A percentile compares a stretch with the other conserved stretches of the same genome.
Conservation (phyloP, 805 yeast species). For the Metschnikowia chrysomelidarum region DNA sequence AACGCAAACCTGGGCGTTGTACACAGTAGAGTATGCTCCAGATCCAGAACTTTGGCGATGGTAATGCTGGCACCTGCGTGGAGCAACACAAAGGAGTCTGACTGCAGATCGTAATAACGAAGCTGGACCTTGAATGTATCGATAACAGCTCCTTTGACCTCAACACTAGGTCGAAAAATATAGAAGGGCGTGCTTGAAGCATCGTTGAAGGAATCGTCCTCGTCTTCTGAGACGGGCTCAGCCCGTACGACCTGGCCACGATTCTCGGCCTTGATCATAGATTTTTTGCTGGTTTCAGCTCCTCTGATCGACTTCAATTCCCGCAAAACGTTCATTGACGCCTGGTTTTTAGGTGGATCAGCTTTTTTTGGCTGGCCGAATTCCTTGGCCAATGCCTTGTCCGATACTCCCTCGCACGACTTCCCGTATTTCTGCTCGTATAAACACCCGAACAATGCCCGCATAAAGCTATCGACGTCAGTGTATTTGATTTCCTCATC, state of each 20-base stretch:
- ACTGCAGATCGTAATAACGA: conserved; percentile 54
- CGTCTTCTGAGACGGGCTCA: no score
- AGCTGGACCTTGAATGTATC: conserved; percentile 37
- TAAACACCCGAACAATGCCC: conserved; percentile 61
- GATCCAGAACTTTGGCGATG: conserved; percentile 34
- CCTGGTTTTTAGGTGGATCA: background rate
- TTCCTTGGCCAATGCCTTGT: conserved; percentile 20
- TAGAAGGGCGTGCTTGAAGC: conserved; percentile 18
- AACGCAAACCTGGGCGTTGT: conserved; percentile 10
- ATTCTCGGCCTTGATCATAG: no score
- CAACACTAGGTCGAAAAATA: conserved; percentile 8
- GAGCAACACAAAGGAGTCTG: conserved; percentile 47
- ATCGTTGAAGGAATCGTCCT: conserved; percentile 19
- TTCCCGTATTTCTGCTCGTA: conserved; percentile 72
- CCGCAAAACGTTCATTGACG: conserved; percentile 6
- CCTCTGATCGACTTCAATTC: conserved; percentile 24
- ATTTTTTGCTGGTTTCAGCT: conserved; percentile 12
- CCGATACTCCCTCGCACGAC: conserved; percentile 45
- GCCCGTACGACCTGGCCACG: no score
- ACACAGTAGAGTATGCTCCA: conserved; percentile 51
- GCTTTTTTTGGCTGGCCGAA: conserved; percentile 6
- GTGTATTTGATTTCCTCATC: conserved; percentile 55
- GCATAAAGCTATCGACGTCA: conserved; percentile 62
- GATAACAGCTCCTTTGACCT: conserved; percentile 20
- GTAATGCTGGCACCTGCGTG: conserved; percentile 30